phyloP scores from a whole-genome alignment of 2,329 filamentous ascomycete genomes.

The Dactylellina leptospora region DNA sequence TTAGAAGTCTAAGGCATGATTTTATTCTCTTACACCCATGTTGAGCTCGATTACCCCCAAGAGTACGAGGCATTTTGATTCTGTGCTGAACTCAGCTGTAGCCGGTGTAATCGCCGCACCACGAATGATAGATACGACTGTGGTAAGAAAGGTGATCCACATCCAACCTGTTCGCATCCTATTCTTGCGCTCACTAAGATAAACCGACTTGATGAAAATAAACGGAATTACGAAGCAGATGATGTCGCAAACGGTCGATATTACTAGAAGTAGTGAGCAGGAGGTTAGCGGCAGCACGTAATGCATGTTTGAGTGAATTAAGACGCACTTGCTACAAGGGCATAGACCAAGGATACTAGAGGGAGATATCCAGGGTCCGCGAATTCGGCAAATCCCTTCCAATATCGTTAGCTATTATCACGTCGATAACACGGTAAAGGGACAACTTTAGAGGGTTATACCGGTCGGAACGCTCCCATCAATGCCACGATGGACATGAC shows the following conservation, averaged over 20 bases:
- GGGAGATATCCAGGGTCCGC: constrained; percentile 6
- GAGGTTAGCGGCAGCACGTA: not conserved
- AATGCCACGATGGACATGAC: constrained; percentile 9
- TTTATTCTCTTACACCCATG: constrained; percentile 23
- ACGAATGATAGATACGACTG: constrained; percentile 21
- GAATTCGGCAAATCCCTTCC: constrained; percentile 18
- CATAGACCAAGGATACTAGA: not conserved
- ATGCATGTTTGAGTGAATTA: not conserved
- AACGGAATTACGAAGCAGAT: constrained; percentile 31
- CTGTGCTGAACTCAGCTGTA: constrained; percentile 24
- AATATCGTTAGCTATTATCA: constrained; percentile 2
- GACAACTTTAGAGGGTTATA: not conserved
- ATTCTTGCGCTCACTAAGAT: not conserved
- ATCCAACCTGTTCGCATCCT: constrained; percentile 21
- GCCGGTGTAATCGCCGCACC: constrained; percentile 27
- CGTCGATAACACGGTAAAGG: not conserved
- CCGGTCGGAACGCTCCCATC: constrained; percentile 22
- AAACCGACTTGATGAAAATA: constrained; percentile 19
- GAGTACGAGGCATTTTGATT: constrained; percentile 30
- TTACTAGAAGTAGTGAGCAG: constrained; percentile 2
- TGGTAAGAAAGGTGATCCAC: constrained; percentile 29
- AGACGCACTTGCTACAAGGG: constrained; percentile 15
- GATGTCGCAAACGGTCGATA: constrained; percentile 27
- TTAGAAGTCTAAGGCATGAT: not conserved
- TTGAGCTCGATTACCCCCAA: constrained; percentile 37